A percentile compares a stretch with the other conserved stretches of the same genome.
These are phyloP conservation scores for Carex pumila DNA, from an alignment of 176 grass and related monocot species.

Conservation along the genomic window DNA sequence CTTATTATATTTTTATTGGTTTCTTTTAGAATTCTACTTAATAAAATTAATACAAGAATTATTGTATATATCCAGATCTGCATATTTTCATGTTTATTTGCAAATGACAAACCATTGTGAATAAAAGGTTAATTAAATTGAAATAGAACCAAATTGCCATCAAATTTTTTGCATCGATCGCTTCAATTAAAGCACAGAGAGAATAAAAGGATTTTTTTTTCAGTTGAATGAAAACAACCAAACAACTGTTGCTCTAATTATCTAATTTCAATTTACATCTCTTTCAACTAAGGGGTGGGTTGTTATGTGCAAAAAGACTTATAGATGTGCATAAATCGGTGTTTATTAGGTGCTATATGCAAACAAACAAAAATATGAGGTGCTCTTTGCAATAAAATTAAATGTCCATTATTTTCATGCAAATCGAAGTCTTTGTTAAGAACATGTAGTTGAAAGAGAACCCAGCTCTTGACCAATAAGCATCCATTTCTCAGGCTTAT, in stretches of 20 bases:
- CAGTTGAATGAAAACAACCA: background rate
- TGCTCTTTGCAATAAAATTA: background rate
- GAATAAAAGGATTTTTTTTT: background rate
- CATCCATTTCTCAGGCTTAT: conserved; percentile 90
- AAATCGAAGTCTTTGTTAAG: background rate
- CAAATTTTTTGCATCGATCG: background rate
- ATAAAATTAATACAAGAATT: background rate
- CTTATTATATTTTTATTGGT: too few relatives aligned
- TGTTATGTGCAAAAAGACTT: background rate
- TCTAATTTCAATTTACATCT: background rate
- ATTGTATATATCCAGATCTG: background rate
- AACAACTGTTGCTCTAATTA: background rate
- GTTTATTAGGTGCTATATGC: background rate
- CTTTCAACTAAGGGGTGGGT: background rate
- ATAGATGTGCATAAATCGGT: background rate
- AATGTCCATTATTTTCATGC: background rate
- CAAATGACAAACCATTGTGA: background rate
- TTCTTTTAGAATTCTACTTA: background rate
- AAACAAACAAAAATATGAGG: too few relatives aligned
- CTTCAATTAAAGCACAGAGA: background rate
- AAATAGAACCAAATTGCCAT: background rate
- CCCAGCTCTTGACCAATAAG: conserved; percentile 37
- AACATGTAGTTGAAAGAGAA: conserved; percentile 4
- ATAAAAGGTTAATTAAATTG: background rate
- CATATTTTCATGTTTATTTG: conserved; percentile 3